Percentiles rank a stretch among this genome's conserved stretches.
Evolutionary conservation across 108 stramenopile species (phyloP).

Genomic region (Fistulifera pelliculosa): DNA sequence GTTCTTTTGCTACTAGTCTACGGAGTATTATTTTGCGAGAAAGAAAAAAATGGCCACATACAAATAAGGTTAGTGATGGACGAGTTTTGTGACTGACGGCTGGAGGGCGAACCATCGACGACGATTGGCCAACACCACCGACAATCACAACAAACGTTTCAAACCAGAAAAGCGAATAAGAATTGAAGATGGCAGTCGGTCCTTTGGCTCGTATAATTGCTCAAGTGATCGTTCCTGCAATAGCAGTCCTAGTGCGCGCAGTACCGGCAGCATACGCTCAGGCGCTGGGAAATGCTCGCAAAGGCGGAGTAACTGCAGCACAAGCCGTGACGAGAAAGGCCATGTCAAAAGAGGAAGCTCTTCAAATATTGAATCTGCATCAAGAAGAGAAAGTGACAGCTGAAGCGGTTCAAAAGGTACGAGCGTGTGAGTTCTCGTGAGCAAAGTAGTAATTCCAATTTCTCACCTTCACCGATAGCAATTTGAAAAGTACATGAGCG

Average conservation of each 20-base stretch:
- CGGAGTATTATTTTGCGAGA: too few species aligned
- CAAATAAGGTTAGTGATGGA: too few species aligned
- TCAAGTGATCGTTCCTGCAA: conserved; percentile 41
- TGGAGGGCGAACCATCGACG: too few species aligned
- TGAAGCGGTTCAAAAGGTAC: conserved; percentile 52
- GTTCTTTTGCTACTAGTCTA: too few species aligned
- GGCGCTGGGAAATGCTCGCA: conserved; percentile 46
- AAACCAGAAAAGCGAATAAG: not conserved
- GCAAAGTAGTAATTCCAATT: too few species aligned
- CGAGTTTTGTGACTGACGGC: too few species aligned
- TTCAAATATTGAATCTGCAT: conserved; percentile 16
- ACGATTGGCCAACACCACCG: too few species aligned
- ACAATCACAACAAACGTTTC: not conserved
- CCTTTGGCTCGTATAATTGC: conserved; percentile 39
- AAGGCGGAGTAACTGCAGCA: conserved; percentile 28
- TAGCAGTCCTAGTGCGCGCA: conserved; percentile 41
- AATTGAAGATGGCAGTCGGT: conserved; percentile 26
- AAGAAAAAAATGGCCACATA: too few species aligned
- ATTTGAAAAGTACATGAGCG: conserved; percentile 87
- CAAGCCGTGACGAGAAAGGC: conserved; percentile 13
- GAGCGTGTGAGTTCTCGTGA: conserved; percentile 2
- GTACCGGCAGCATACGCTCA: conserved; percentile 47
- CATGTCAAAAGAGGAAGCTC: conserved; percentile 5
- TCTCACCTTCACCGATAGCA: conserved; percentile 41
- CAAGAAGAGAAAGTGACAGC: conserved; percentile 36